These are phyloP conservation scores for Beauveria medogensis DNA, from an alignment of 2,329 filamentous ascomycete species.

Conservation along the genomic window DNA sequence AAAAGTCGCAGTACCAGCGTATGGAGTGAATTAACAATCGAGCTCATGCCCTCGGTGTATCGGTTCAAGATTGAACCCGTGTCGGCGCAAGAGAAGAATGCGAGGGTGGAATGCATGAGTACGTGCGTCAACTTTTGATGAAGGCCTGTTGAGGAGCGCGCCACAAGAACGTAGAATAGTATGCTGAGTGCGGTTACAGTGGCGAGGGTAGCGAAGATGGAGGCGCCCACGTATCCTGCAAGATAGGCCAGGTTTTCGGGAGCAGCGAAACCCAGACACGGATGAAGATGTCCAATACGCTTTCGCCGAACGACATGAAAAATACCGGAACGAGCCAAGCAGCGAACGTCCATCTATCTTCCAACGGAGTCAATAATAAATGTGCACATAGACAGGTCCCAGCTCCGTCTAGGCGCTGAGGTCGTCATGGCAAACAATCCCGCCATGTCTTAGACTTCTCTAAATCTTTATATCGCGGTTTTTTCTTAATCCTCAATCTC, in stretches of 20 bases:
- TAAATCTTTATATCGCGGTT: background rate
- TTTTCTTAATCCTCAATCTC: background rate
- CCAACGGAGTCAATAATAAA: background rate
- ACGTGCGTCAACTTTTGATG: background rate
- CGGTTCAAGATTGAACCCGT: background rate
- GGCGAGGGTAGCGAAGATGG: background rate
- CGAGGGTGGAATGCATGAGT: background rate
- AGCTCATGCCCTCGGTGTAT: slow-evolving; percentile 13
- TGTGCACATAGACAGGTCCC: background rate
- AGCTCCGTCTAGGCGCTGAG: background rate
- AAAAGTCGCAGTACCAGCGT: slow-evolving; percentile 1
- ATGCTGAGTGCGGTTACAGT: background rate
- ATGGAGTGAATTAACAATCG: slow-evolving; percentile 18
- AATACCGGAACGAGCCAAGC: background rate
- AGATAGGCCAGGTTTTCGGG: background rate
- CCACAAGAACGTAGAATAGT: background rate
- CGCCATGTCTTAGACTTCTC: background rate
- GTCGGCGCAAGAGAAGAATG: background rate
- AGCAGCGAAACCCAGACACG: background rate
- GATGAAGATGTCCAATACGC: background rate
- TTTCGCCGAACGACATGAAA: background rate
- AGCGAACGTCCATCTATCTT: background rate
- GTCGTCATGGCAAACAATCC: background rate
- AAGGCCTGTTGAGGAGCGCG: background rate
- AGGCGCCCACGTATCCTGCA: background rate